phyloP scores from a whole-genome alignment of 179 eudicot genomes.

The Amaranthus tricolor region DNA sequence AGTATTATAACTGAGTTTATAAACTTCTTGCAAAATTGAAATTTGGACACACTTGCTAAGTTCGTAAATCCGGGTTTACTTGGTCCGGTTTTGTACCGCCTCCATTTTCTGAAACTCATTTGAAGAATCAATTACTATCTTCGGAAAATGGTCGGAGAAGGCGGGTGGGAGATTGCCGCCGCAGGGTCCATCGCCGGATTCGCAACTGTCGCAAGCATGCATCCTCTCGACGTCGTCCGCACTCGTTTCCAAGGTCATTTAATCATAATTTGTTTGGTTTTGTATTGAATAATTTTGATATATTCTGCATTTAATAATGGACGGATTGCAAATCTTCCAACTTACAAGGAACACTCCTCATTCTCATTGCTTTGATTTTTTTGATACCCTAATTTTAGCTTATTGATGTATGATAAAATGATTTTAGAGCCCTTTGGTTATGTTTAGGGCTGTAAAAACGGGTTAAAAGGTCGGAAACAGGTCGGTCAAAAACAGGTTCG shows the following conservation, averaged over 20 bases:
- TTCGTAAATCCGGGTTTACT: too few relatives aligned
- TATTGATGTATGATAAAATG: too few relatives aligned
- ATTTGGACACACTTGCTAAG: too few relatives aligned
- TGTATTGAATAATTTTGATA: not conserved
- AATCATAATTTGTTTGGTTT: not conserved
- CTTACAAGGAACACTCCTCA: constrained; percentile 81
- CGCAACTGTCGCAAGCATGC: constrained; percentile 74
- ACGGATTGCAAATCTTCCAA: constrained; percentile 53
- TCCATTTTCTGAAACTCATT: not conserved
- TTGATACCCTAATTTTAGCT: too few relatives aligned
- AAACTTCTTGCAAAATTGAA: too few relatives aligned
- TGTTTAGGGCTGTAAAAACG: too few relatives aligned
- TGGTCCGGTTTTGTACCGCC: too few relatives aligned
- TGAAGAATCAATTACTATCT: not conserved
- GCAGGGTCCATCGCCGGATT: constrained; percentile 86
- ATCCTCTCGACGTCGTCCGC: constrained; percentile 97
- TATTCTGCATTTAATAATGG: constrained; percentile 70
- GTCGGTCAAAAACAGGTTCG: too few relatives aligned
- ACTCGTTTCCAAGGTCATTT: constrained; percentile 83
- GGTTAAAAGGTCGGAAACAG: too few relatives aligned
- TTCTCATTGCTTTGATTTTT: too few relatives aligned
- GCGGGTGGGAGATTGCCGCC: constrained; percentile 94
- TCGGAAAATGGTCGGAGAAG: constrained; percentile 14
- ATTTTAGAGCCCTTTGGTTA: too few relatives aligned
- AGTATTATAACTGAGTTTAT: too few relatives aligned